These are phyloP conservation scores for Aspergillus pseudotamarii DNA, from an alignment of 2,329 filamentous ascomycete species.

Conservation along the genomic window DNA sequence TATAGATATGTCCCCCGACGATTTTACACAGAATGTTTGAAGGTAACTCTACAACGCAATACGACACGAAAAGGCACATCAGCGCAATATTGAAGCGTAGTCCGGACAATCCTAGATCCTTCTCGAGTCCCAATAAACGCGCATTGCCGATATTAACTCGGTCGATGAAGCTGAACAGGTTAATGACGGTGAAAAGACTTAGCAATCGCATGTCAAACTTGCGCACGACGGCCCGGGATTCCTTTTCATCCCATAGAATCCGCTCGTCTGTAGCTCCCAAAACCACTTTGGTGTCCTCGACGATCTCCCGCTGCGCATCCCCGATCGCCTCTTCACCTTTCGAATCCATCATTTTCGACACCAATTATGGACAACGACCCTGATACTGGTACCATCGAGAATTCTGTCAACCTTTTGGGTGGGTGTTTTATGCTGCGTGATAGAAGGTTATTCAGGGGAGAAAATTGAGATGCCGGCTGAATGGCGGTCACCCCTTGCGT, in stretches of 20 bases:
- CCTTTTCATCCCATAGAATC: background rate
- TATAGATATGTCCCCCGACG: slow-evolving; percentile 8
- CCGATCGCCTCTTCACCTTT: background rate
- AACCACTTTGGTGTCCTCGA: background rate
- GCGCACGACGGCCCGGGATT: slow-evolving; percentile 26
- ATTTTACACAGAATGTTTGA: slow-evolving; percentile 13
- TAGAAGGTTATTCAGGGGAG: background rate
- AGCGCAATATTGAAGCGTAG: slow-evolving; percentile 39
- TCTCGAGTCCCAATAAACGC: slow-evolving; percentile 31
- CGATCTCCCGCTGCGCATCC: background rate
- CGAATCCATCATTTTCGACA: background rate
- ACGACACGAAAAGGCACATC: slow-evolving; percentile 4
- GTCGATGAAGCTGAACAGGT: slow-evolving; percentile 31
- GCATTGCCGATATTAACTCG: slow-evolving; percentile 45
- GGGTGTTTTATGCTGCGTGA: background rate
- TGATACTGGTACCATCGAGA: background rate
- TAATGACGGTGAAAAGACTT: slow-evolving; percentile 34
- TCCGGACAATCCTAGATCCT: slow-evolving; percentile 29
- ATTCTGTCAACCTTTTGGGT: background rate
- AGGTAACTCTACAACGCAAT: slow-evolving; percentile 10
- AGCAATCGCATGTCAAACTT: slow-evolving; percentile 39
- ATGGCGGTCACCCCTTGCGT: background rate
- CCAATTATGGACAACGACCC: background rate
- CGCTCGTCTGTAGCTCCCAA: background rate
- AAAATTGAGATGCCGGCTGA: background rate